phyloP scores from a whole-genome alignment of 805 yeast genomes.

The Maudiozyma bulderi region DNA sequence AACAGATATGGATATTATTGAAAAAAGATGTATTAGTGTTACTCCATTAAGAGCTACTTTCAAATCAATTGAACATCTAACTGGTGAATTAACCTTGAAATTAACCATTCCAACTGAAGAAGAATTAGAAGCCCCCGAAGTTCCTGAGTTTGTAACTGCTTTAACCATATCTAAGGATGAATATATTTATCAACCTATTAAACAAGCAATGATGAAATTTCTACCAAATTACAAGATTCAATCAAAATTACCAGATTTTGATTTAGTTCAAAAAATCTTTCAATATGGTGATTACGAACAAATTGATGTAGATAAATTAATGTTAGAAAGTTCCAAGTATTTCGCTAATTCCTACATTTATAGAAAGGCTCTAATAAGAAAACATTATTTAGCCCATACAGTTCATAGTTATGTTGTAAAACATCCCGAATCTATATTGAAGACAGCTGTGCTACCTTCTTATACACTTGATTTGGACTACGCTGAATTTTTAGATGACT shows the following conservation, averaged over 20 bases:
- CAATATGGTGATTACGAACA: conserved; percentile 91
- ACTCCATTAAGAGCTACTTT: conserved; percentile 69
- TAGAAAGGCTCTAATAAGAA: conserved; percentile 83
- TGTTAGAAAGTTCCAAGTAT: conserved; percentile 36
- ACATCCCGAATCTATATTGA: conserved; percentile 57
- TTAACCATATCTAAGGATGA: conserved; percentile 30
- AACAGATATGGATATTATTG: conserved; percentile 59
- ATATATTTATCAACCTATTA: conserved; percentile 35
- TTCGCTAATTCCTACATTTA: conserved; percentile 72
- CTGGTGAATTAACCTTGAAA: conserved; percentile 13
- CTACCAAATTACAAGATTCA: conserved; percentile 30
- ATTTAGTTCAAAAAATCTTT: conserved; percentile 35
- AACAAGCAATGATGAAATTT: conserved; percentile 22
- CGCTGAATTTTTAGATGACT: conserved; percentile 91
- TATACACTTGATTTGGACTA: conserved; percentile 82
- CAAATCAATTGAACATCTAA: conserved; percentile 27
- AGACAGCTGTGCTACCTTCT: conserved; percentile 58
- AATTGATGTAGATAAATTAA: conserved; percentile 56
- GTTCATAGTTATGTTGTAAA: conserved; percentile 67
- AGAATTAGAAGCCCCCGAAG: too few species aligned
- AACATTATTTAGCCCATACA: conserved; percentile 80
- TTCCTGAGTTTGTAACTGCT: conserved; percentile 3
- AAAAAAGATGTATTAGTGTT: conserved; percentile 54
- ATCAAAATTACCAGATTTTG: conserved; percentile 15
- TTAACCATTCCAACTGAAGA: background rate